Conservation (phyloP, 164 flowering plant species). For the Nymphaea colorata region DNA sequence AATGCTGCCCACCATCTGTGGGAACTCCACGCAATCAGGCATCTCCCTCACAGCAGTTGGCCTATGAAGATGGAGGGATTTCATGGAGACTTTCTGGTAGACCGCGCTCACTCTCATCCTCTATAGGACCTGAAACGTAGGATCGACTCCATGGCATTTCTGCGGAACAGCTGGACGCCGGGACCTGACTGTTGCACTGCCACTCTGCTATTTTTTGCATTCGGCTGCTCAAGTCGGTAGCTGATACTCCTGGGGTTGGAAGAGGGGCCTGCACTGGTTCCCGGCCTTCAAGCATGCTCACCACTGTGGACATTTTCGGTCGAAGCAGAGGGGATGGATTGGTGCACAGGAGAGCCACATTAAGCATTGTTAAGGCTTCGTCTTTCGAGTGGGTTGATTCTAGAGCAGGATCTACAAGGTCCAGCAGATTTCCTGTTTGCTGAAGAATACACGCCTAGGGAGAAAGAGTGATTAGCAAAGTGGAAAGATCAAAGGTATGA, state of each 20-base stretch:
- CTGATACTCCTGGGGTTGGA: constrained; percentile 2
- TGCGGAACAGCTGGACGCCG: too few relatives aligned
- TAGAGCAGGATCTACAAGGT: constrained; percentile 20
- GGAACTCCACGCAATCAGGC: too few relatives aligned
- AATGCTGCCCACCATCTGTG: too few relatives aligned
- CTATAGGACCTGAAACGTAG: too few relatives aligned
- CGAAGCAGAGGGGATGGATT: constrained; percentile 19
- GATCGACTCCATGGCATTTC: too few relatives aligned
- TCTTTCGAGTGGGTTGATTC: constrained; percentile 9
- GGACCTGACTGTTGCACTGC: too few relatives aligned
- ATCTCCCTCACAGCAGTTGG: too few relatives aligned
- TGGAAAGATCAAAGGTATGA: not conserved
- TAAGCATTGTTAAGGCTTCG: constrained; percentile 13
- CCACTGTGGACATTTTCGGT: constrained; percentile 21
- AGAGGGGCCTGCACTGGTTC: constrained; percentile 7
- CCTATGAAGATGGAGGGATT: too few relatives aligned
- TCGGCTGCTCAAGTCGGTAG: constrained; percentile 4
- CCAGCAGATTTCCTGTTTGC: constrained; percentile 17
- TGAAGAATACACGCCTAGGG: constrained; percentile 12
- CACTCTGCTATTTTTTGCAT: not conserved
- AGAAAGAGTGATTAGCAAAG: not conserved
- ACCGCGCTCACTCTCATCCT: too few relatives aligned
- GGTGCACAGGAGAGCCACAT: constrained; percentile 20
- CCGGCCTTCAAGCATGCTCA: constrained; percentile 26
- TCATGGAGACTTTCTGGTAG: too few relatives aligned